phyloP scores from a whole-genome alignment of 2,329 filamentous ascomycete species.

The Monilinia fructicola region DNA sequence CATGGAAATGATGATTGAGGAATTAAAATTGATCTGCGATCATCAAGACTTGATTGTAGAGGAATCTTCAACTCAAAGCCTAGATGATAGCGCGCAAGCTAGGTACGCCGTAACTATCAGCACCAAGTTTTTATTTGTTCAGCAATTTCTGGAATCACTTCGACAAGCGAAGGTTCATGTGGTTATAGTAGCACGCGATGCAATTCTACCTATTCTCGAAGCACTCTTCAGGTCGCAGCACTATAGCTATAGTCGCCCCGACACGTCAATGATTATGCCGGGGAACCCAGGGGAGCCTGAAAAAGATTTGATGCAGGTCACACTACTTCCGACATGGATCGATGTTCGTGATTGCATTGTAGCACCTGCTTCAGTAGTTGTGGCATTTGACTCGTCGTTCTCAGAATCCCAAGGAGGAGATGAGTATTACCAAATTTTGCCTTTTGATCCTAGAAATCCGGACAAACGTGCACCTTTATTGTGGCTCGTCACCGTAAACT shows the following conservation, averaged over 20 bases:
- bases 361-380: conserved; percentile 30
- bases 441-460: conserved; percentile 23
- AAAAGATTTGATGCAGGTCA: conserved; percentile 29
- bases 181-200: conserved; percentile 53
- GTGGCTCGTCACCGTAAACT: conserved; percentile 35
- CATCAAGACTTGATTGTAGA: conserved; percentile 55
- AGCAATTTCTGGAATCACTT: conserved; percentile 52
- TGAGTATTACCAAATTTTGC: conserved; percentile 26
- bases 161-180: conserved; percentile 48
- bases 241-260: conserved; percentile 40
- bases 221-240: conserved; percentile 47
- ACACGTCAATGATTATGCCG: conserved; percentile 31
- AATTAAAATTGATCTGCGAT: conserved; percentile 56
- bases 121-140: conserved; percentile 60
- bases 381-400: conserved; percentile 32
- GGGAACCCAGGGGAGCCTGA: conserved; percentile 36
- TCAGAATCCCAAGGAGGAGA: conserved; percentile 23
- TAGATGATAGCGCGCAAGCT: conserved; percentile 46
- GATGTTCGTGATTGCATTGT: conserved; percentile 24
- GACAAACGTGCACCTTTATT: conserved; percentile 31
- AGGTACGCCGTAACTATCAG: conserved; percentile 58
- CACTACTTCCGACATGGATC: conserved; percentile 33
- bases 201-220: conserved; percentile 53
- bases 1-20: conserved; percentile 53
- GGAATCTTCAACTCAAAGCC: conserved; percentile 42